Percentiles rank a stretch among this genome's conserved stretches.
phyloP scores from a whole-genome alignment of 306 rosid genomes.

The Vicia villosa region DNA sequence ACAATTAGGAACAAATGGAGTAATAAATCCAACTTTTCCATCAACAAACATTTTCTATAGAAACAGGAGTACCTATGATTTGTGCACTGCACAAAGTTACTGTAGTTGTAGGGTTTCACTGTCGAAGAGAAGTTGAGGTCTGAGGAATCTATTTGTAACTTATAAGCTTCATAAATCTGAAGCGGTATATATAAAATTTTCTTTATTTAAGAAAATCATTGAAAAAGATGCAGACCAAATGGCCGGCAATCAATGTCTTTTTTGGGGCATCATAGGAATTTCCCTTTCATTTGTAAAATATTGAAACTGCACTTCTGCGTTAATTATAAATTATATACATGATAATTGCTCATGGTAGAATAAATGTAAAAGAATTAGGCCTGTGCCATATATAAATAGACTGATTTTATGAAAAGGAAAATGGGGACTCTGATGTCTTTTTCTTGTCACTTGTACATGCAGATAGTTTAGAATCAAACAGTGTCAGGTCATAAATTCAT shows the following conservation, averaged over 20 bases:
- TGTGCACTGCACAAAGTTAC: background rate
- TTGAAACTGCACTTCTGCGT: background rate
- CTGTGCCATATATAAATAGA: slow-evolving; percentile 7
- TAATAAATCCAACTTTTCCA: no score
- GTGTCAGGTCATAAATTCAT: slow-evolving; percentile 11
- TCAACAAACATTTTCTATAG: background rate
- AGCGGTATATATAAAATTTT: background rate
- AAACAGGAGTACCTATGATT: background rate
- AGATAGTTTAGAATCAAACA: slow-evolving; percentile 11
- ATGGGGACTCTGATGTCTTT: slow-evolving; percentile 1
- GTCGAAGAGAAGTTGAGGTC: background rate
- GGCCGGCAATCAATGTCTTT: background rate
- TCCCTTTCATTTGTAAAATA: background rate
- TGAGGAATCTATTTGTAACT: slow-evolving; percentile 5
- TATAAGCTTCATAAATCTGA: background rate
- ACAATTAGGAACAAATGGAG: no score
- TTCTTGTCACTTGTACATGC: slow-evolving; percentile 6
- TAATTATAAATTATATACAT: background rate
- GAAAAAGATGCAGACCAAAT: background rate
- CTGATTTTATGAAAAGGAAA: background rate
- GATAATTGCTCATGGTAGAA: background rate
- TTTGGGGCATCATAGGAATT: slow-evolving; percentile 5
- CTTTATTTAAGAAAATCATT: slow-evolving; percentile 14
- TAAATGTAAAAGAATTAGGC: slow-evolving; percentile 20
- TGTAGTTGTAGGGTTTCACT: background rate